Evolutionary conservation across 2,329 filamentous ascomycete genomes (phyloP).

Genomic region (Fusarium sp.): DNA sequence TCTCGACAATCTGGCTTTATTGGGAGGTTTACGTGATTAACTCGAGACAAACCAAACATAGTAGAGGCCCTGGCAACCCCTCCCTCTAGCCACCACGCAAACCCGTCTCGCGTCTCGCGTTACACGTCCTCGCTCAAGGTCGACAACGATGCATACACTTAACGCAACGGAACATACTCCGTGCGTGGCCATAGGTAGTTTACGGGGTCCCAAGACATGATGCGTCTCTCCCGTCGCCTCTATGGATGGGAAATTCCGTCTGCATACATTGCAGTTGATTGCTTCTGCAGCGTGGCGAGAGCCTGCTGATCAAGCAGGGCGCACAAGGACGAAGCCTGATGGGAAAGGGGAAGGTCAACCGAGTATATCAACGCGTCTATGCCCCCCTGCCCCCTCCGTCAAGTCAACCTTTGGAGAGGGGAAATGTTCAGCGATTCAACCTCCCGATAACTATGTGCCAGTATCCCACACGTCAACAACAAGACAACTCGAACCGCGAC

Average conservation of each 20-base stretch:
- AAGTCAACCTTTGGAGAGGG: not conserved
- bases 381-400: not conserved
- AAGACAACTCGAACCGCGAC: not conserved
- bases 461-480: not conserved
- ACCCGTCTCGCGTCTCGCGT: not conserved
- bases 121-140: too few relatives aligned
- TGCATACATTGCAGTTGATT: not conserved
- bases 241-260: not conserved
- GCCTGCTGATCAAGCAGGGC: not conserved
- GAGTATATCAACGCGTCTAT: not conserved
- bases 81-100: not conserved
- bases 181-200: not conserved
- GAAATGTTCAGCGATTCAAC: not conserved
- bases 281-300: not conserved
- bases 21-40: not conserved
- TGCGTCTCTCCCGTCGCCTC: not conserved
- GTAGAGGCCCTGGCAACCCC: not conserved
- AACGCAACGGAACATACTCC: not conserved
- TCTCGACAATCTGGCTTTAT: not conserved
- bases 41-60: not conserved
- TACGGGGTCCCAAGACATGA: not conserved
- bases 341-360: not conserved
- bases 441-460: not conserved
- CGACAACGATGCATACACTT: not conserved
- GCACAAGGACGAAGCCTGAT: not conserved